Evolutionary conservation across 2,329 filamentous ascomycete genomes (phyloP).

Genomic region (Metarhizium guizhouense): DNA sequence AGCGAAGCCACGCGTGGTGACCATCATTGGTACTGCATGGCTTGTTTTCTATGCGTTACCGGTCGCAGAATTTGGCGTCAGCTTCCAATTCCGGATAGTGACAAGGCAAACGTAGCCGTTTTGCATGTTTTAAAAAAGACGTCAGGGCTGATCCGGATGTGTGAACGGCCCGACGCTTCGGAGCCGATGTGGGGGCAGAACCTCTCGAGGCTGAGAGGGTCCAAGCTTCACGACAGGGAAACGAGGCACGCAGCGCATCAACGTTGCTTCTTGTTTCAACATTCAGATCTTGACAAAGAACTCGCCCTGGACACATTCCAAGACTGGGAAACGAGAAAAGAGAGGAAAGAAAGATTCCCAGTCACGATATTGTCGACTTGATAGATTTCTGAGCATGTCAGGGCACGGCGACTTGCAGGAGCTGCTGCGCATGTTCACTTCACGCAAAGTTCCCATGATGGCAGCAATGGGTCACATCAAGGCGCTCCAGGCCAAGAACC

Average conservation of each 20-base stretch:
- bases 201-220: not conserved
- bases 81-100: not conserved
- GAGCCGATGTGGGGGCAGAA: slow-evolving; percentile 3
- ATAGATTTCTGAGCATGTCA: slow-evolving; percentile 31
- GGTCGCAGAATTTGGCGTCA: not conserved
- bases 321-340: not conserved
- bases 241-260: not conserved
- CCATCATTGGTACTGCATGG: slow-evolving; percentile 20
- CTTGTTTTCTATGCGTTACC: not conserved
- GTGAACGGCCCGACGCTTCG: slow-evolving; percentile 12
- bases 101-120: not conserved
- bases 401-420: slow-evolving; percentile 52
- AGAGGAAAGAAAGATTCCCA: no score
- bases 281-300: not conserved
- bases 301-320: not conserved
- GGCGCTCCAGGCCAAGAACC: slow-evolving; percentile 43
- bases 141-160: slow-evolving; percentile 3
- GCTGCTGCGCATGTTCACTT: slow-evolving; percentile 49
- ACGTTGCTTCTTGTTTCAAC: not conserved
- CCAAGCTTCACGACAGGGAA: not conserved
- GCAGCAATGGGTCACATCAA: slow-evolving; percentile 51
- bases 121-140: not conserved
- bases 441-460: slow-evolving; percentile 50
- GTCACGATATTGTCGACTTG: not conserved
- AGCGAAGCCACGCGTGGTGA: slow-evolving; percentile 17